Base-by-base conservation (phyloP, 805 yeast species). In the Sungouiozyma ichnusensis region DNA sequence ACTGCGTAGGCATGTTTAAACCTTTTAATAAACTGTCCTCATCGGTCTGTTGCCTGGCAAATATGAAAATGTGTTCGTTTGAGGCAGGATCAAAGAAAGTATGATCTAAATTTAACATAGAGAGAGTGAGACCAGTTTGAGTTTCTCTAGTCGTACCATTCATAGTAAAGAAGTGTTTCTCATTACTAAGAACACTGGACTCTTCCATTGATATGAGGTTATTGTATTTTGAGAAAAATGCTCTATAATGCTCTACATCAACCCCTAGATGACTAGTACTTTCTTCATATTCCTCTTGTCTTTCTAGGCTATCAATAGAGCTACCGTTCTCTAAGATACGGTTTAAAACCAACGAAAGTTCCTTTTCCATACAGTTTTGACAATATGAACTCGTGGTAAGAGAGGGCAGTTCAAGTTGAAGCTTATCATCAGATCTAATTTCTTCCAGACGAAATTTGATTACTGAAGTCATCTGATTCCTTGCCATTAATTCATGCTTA, bases 141-240 rank as follows among this genome's bases (percentile, higher is more conserved):
- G 55, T 55, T 56, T 86, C 95, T 41, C 94, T 68, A 19, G 77
- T 77, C 1, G 58, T 55, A 2, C 77, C 64, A 6, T 77, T 68
- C 1, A 81, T 62, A 45, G 75, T 59, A 19, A 79, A 71, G n/a
- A 86, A 61, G 34, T 85, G 84, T 38, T 73, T 72, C 38, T 74
- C 74, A 36, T 72, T 57, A 31, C 70, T 66, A 13, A 67, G 67
- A 37, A 73, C 53, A 4, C 79, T 67, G 1, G 76, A 70, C 50
- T 81, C 94, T 58, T 90, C 97, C 49, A 77, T 76, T 0, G 82
- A 75, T 4, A 92, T 64, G 4, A 86, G 60, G 14, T 63, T 64
- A 53, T 85, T 85, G 94, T 96, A 90, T 42, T 79, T 74, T 33
- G 67, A 64, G 56, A 77, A 80, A 53, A 83, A 92, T 2, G 64